phyloP scores from a whole-genome alignment of 805 yeast species.

The Yarrowia divulgata region DNA sequence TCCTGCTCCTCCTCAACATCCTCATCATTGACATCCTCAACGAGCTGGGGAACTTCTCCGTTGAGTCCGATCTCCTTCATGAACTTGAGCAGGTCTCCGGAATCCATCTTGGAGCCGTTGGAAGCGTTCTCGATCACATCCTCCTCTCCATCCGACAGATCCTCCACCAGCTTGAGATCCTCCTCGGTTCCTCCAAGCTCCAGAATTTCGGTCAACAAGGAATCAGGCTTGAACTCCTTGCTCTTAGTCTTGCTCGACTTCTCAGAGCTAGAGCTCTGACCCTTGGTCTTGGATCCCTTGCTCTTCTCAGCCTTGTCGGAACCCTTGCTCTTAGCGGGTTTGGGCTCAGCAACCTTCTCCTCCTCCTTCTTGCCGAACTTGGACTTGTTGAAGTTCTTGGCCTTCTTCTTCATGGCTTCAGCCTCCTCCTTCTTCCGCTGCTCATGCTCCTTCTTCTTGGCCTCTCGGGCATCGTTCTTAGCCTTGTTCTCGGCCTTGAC shows the following conservation, averaged over 20 bases:
- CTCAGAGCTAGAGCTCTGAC: background rate
- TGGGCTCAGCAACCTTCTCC: background rate
- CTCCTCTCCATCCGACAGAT: conserved; percentile 51
- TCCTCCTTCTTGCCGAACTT: conserved; percentile 35
- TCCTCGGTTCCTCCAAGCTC: conserved; percentile 83
- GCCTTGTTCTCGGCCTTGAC: conserved; percentile 30
- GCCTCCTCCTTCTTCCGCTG: conserved; percentile 35
- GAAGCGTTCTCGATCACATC: conserved; percentile 48
- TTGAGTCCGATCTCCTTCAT: conserved; percentile 30
- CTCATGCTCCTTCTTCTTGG: conserved; percentile 35
- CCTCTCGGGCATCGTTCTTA: conserved; percentile 33
- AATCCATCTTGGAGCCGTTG: conserved; percentile 42
- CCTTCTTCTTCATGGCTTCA: conserved; percentile 33
- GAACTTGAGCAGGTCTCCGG: conserved; percentile 44
- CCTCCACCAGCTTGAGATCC: conserved; percentile 70
- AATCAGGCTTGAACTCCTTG: conserved; percentile 14
- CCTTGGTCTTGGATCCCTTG: conserved; percentile 9
- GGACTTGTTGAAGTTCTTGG: conserved; percentile 35
- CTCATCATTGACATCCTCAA: conserved; percentile 49
- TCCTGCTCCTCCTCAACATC: conserved; percentile 45
- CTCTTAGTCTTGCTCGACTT: background rate
- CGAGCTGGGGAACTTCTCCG: conserved; percentile 36
- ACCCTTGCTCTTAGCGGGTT: conserved; percentile 12
- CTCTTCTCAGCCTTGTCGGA: background rate
- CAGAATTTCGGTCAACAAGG: conserved; percentile 41